Base-by-base conservation (phyloP, 257 asterid species). In the Solanum bulbocastanum region DNA sequence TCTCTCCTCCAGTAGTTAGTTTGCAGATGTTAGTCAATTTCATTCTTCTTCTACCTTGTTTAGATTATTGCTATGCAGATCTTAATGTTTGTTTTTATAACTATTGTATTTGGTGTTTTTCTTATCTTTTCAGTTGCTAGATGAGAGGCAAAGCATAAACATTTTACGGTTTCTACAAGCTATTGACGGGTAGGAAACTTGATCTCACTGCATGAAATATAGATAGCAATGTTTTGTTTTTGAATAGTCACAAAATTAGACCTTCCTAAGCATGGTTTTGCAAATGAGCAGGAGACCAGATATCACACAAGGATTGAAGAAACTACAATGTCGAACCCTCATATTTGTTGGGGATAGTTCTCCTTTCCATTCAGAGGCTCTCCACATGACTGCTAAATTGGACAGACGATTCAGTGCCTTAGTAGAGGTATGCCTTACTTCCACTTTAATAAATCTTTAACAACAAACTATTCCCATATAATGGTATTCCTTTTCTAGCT, bases 321-420 rank as follows among this genome's bases (percentile, higher is more conserved):
- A 92, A 22, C 84, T 94, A 84, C 92, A 90, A 89, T 95, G 98
- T 87, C 96, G 98, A 86, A 94, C 99, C 9, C 90, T 96, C 78
- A 92, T 96, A 84, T 96, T 96, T 90, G 98, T 95, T 5, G 99
- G 99, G 52, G 98, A 96, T 76, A 87, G 87, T 85, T 96, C 98
- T 89, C 97, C 98, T 89, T 96, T 93, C 52, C 93, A 96, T 88
- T 90, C 92, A 5, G 98, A 95, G 81, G 92, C 98, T 44, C 92
- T 94, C 78, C 92, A 94, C 90, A 94, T 96, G 98, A 88, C 93
- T 39, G 85, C 94, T 10, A 95, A 94, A 88, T 92, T 96, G 88
- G 98, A 96, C 87, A 91, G 90, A 90, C 92, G 98, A 94, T 93
- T 88, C 89, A 92, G 96, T 89, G 98, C 99, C 84, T 93, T 96